phyloP scores from a whole-genome alignment of 2,329 filamentous ascomycete genomes.

The Fusarium kyushuense region DNA sequence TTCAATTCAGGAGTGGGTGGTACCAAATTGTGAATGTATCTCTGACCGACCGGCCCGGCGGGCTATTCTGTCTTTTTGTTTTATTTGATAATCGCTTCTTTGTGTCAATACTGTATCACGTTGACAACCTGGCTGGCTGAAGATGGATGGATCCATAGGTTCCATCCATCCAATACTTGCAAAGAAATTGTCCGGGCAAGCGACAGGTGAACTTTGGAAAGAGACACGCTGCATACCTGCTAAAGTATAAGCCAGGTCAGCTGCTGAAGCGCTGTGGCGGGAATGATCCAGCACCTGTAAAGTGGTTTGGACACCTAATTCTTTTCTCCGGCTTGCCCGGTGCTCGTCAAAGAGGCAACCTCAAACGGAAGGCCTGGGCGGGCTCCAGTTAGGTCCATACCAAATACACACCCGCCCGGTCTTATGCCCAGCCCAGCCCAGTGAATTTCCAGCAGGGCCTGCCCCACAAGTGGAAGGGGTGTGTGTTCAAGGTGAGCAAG shows the following conservation, averaged over 20 bases:
- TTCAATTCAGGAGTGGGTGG: constrained; percentile 33
- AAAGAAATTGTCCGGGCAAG: background rate
- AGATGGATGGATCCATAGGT: background rate
- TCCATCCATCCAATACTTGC: too few species aligned
- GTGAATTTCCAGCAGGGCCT: constrained; percentile 31
- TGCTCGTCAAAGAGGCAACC: constrained; percentile 15
- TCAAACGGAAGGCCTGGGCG: background rate
- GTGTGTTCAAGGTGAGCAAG: constrained; percentile 42
- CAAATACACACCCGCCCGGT: constrained; percentile 31
- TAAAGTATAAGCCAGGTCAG: constrained; percentile 7
- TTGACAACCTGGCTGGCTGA: background rate
- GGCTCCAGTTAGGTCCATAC: too few species aligned
- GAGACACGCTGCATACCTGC: background rate
- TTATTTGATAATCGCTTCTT: background rate
- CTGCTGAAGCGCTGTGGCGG: constrained; percentile 13
- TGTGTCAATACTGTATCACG: constrained; percentile 12
- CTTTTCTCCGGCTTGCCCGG: constrained; percentile 19
- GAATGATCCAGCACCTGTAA: background rate
- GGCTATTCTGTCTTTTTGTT: background rate
- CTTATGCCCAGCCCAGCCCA: constrained; percentile 31
- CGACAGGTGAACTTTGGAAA: background rate
- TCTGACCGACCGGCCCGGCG: constrained; percentile 45
- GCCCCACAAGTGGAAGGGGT: constrained; percentile 39
- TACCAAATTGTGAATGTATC: constrained; percentile 24
- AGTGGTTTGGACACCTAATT: background rate